Percentiles rank a stretch among this genome's conserved stretches.
phyloP scores from a whole-genome alignment of 495 filamentous ascomycete genomes.

The Penicillium taxi region DNA sequence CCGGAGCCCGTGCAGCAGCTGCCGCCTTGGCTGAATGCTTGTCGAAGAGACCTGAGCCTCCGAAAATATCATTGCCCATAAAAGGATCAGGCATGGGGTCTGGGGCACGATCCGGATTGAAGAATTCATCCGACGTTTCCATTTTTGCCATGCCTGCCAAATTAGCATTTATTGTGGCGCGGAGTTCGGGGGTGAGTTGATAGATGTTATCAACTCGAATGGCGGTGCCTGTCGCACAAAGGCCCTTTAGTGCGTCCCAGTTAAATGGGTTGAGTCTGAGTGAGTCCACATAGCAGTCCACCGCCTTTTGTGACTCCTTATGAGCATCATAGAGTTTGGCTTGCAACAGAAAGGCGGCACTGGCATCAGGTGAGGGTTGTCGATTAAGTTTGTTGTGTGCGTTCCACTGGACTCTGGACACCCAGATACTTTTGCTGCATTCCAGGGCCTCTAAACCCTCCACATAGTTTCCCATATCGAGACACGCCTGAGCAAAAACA shows the following conservation, averaged over 20 bases:
- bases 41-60: conserved; percentile 48
- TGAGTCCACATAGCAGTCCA: conserved; percentile 76
- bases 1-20: conserved; percentile 22
- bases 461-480: conserved; percentile 65
- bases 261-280: conserved; percentile 90
- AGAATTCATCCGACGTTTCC: conserved; percentile 30
- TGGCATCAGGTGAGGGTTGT: conserved; percentile 69
- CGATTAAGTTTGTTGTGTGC: conserved; percentile 59
- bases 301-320: conserved; percentile 70
- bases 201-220: conserved; percentile 79
- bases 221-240: conserved; percentile 65
- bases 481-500: conserved; percentile 81
- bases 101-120: conserved; percentile 30
- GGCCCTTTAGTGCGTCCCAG: conserved; percentile 91
- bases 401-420: conserved; percentile 59
- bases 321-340: conserved; percentile 81
- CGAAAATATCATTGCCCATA: conserved; percentile 33
- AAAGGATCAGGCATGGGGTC: conserved; percentile 41
- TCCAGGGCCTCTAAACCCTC: conserved; percentile 79
- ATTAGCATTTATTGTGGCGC: conserved; percentile 38
- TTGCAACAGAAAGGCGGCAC: conserved; percentile 69
- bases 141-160: conserved; percentile 33
- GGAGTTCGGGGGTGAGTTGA: conserved; percentile 62
- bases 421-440: conserved; percentile 62
- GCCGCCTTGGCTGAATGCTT: conserved; percentile 38